Evolutionary conservation across 768 basidiomycete species (phyloP).

Genomic region (Amanita inopinata): DNA sequence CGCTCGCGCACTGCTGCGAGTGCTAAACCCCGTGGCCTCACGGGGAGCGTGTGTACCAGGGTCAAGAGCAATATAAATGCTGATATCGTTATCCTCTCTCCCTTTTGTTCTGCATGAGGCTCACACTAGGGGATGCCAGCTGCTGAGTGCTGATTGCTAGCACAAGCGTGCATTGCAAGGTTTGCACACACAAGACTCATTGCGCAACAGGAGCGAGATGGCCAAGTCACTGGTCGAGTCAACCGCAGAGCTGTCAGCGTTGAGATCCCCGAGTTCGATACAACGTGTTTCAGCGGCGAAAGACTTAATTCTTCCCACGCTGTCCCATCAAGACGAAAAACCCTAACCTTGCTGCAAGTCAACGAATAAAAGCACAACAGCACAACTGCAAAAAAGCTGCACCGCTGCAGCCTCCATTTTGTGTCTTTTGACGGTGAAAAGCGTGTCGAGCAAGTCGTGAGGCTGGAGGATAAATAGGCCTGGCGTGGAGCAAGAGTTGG

Average conservation of each 20-base stretch:
- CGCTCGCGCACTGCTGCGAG: slow-evolving; percentile 1
- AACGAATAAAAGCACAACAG: neutral
- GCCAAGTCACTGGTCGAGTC: neutral
- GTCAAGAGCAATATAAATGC: neutral
- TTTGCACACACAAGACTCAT: too few relatives aligned
- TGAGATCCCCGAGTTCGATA: slow-evolving; percentile 5
- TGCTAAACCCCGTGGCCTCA: slow-evolving; percentile 3
- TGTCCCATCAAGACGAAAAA: slow-evolving; percentile 4
- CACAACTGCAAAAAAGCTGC: neutral
- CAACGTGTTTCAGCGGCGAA: slow-evolving; percentile 8
- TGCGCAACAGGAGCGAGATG: neutral
- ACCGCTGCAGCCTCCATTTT: neutral
- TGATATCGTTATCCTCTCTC: neutral
- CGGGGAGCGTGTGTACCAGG: neutral
- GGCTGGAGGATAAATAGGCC: neutral
- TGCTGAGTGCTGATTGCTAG: neutral
- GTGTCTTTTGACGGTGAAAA: neutral
- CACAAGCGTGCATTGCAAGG: neutral
- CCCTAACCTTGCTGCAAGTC: slow-evolving; percentile 7
- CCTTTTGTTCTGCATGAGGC: neutral
- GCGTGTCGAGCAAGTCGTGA: neutral
- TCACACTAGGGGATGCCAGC: too few relatives aligned
- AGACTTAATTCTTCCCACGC: slow-evolving; percentile 7
- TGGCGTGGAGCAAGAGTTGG: neutral
- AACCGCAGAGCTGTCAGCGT: too few relatives aligned